Conservation (phyloP, 768 basidiomycete species). For the Panellus pusillus region DNA sequence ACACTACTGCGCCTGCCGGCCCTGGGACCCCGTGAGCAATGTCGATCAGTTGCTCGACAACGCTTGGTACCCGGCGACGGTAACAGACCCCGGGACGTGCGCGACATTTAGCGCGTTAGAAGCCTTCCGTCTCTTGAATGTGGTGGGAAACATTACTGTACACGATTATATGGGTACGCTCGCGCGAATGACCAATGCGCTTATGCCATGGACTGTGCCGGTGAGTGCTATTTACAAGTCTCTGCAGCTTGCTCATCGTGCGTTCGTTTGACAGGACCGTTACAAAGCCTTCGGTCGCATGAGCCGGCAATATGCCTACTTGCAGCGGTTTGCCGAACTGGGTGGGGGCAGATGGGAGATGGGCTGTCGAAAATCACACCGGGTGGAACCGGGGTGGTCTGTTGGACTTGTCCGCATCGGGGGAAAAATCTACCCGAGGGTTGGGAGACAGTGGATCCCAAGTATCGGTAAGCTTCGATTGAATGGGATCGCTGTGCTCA, state of each 20-base stretch:
- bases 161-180: slow-evolving; percentile 9
- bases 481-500: too few relatives aligned
- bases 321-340: background rate
- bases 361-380: slow-evolving; percentile 5
- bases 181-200: background rate
- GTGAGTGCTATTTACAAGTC: too few relatives aligned
- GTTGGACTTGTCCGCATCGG: slow-evolving; percentile 23
- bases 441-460: slow-evolving; percentile 5
- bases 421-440: slow-evolving; percentile 20
- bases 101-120: slow-evolving; percentile 10
- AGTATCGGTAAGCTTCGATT: too few relatives aligned
- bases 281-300: slow-evolving; percentile 8
- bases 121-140: slow-evolving; percentile 7
- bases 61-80: slow-evolving; percentile 4
- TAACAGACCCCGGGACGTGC: slow-evolving; percentile 5
- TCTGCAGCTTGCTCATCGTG: too few relatives aligned
- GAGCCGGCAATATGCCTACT: background rate
- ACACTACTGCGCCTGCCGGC: slow-evolving; percentile 6
- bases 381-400: slow-evolving; percentile 13
- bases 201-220: background rate
- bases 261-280: too few relatives aligned
- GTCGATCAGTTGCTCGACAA: background rate
- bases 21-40: background rate
- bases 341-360: slow-evolving; percentile 4
- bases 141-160: slow-evolving; percentile 11